Evolutionary conservation across 768 basidiomycete species (phyloP).

Genomic region (Candolleomyces aberdarensis): DNA sequence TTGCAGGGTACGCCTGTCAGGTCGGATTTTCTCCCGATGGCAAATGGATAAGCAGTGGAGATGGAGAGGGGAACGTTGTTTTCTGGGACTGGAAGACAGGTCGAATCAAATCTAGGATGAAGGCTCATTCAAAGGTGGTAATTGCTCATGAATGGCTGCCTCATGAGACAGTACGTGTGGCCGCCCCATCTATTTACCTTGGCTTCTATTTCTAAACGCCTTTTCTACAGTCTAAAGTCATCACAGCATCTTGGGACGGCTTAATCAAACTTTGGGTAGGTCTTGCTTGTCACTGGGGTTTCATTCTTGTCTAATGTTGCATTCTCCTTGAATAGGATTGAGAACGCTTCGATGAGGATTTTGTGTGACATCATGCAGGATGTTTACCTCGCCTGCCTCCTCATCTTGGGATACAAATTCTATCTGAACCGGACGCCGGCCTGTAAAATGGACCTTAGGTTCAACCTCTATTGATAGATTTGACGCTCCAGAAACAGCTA

Average conservation of each 20-base stretch:
- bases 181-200: slow-evolving; percentile 29
- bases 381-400: background rate
- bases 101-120: slow-evolving; percentile 85
- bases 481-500: background rate
- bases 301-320: background rate
- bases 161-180: slow-evolving; percentile 82
- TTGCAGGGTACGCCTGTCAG: slow-evolving; percentile 96
- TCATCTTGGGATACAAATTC: background rate
- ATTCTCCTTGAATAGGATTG: slow-evolving; percentile 3
- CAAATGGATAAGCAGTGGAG: slow-evolving; percentile 96
- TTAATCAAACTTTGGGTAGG: slow-evolving; percentile 96
- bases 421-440: background rate
- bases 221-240: slow-evolving; percentile 78
- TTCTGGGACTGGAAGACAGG: slow-evolving; percentile 99
- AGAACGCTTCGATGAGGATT: background rate
- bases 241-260: slow-evolving; percentile 98
- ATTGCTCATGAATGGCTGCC: slow-evolving; percentile 98
- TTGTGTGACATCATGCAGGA: background rate
- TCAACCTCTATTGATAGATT: background rate
- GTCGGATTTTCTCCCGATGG: slow-evolving; percentile 98
- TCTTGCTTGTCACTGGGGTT: slow-evolving; percentile 11
- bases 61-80: slow-evolving; percentile 90
- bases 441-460: slow-evolving; percentile 2
- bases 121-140: slow-evolving; percentile 93
- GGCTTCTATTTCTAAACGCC: slow-evolving; percentile 41